Base-by-base conservation (phyloP, 345 rosid genomes). In the Aethionema arabicum region DNA sequence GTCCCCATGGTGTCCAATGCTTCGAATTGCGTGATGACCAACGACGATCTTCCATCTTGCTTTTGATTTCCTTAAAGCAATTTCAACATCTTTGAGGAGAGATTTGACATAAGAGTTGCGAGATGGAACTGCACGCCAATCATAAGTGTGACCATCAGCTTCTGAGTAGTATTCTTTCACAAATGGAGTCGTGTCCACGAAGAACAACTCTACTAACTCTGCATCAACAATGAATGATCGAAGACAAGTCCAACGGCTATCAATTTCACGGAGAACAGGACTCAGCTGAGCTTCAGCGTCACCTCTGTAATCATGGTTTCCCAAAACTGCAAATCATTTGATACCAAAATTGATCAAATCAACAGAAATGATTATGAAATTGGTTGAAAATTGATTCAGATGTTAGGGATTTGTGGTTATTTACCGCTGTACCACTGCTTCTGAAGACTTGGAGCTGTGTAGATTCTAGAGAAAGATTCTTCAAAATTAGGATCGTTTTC, bases 271-370 rank as follows among this genome's bases (percentile, higher is more conserved):
- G 16, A 90, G 80, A 55, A 66, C 67, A 52, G 73, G 59, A 74
- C 90, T 83, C 11, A 87, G 47, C 60, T 90, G 95, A 14, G 88
- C 95, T 66, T 70, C 72, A 7, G 71, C 78, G 37, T 90, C 72
- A 7, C 97, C 97, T 61, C 97, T 80, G 43, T 90, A 90, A 33
- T 87, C 97, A 45, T 90, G 97, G 79, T 85, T 85, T 0, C 91
- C 91, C 44, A 85, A 48, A 53, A 85, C 91, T 85, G 77, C 51
- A 54, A 21, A 21, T 13, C 14, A 33, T 41, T 52, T 42, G 5
- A 6, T 7, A 21, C 27, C 27, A 21, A 21, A 21, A 21, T 21
- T 21, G 27, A 21, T 21, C 27, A 21, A 6, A 35, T 21, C 2
- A 49, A 7, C 50, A 21, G 3, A 45, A 49, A 14, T 7, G 54